A percentile compares a stretch with the other conserved stretches of the same genome.
phyloP scores from a whole-genome alignment of 148 eudicot species.

The Heliosperma pusillum region DNA sequence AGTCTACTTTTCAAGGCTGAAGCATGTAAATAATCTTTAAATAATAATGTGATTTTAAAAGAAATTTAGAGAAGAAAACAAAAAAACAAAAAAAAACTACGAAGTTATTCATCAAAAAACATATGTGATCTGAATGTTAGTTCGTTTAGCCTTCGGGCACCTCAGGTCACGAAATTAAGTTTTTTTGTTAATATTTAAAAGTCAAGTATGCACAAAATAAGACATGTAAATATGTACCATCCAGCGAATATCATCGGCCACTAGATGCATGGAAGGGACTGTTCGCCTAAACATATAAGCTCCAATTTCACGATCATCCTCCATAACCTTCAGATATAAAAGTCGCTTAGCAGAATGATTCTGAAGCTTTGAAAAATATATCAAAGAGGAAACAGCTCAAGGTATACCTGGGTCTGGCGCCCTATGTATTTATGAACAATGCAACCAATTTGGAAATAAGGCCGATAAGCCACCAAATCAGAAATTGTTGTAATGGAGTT shows the following conservation, averaged over 20 bases:
- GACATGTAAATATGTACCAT: constrained; percentile 51
- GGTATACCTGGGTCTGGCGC: constrained; percentile 85
- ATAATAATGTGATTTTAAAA: neutral
- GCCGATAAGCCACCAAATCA: constrained; percentile 79
- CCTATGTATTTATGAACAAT: constrained; percentile 92
- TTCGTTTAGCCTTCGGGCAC: neutral
- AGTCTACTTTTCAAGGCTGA: neutral
- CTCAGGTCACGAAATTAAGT: neutral
- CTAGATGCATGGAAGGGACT: constrained; percentile 85
- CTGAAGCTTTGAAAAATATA: neutral
- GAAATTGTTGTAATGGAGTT: constrained; percentile 67
- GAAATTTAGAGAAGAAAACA: no score
- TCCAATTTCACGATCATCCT: constrained; percentile 96
- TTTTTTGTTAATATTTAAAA: neutral
- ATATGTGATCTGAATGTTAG: neutral
- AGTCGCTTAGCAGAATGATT: constrained; percentile 5
- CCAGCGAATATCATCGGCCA: constrained; percentile 84
- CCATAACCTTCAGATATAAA: constrained; percentile 73
- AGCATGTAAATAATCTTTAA: neutral
- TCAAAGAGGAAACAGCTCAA: neutral
- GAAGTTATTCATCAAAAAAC: neutral
- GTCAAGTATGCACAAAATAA: constrained; percentile 5
- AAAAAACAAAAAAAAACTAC: no score
- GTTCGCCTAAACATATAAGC: constrained; percentile 99
- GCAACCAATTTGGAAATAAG: constrained; percentile 92